Evolutionary conservation across 2,329 filamentous ascomycete genomes (phyloP).

Genomic region (Thelonectria discophora): DNA sequence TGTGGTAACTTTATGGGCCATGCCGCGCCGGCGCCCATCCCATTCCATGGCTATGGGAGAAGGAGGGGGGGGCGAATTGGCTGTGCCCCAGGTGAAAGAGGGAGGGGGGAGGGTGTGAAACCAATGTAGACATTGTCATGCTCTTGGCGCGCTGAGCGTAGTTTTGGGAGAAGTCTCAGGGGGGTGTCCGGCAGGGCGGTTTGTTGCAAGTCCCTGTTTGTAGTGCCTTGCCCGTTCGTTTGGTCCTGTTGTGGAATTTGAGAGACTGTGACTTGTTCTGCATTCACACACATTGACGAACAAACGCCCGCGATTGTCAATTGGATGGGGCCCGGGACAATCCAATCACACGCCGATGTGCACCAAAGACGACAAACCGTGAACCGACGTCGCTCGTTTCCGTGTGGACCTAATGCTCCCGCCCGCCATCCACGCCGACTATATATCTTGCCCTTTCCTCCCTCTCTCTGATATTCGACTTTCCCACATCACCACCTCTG

Average conservation of each 20-base stretch:
- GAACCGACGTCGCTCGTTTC: neutral
- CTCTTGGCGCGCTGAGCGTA: neutral
- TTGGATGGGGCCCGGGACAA: neutral
- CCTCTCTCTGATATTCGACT: constrained; percentile 10
- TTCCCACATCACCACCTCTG: constrained; percentile 12
- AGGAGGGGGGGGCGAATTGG: constrained; percentile 26
- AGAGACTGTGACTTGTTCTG: neutral
- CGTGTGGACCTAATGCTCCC: neutral
- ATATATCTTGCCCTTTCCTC: constrained; percentile 12
- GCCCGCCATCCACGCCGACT: neutral
- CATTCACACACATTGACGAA: neutral
- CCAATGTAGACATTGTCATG: neutral
- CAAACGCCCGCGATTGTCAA: neutral
- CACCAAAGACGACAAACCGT: neutral
- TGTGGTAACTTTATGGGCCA: constrained; percentile 15
- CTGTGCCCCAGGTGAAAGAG: too few relatives aligned
- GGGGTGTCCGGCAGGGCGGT: neutral
- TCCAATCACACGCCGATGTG: neutral
- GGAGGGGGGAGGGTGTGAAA: neutral
- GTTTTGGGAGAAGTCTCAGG: neutral
- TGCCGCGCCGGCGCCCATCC: constrained; percentile 31
- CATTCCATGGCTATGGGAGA: constrained; percentile 36
- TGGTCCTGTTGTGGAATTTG: too few relatives aligned
- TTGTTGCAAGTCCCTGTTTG: neutral
- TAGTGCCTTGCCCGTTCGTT: too few relatives aligned